Evolutionary conservation across 805 yeast species (phyloP), one percentile per base, ranked within the genome.

Genomic region (Kuraishia floccosa): DNA sequence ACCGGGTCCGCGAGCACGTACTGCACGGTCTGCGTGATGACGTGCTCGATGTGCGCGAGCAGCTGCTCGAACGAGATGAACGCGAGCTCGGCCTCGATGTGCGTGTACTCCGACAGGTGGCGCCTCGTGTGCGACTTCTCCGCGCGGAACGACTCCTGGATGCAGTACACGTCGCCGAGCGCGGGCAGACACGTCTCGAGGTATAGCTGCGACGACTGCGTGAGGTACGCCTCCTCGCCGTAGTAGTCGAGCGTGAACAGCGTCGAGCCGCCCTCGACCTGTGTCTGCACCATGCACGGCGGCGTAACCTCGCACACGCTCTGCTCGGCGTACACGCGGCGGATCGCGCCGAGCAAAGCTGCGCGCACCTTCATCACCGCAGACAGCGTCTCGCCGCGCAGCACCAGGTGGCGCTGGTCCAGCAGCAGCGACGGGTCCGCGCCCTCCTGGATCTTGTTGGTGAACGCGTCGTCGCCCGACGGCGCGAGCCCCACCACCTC

Each of bases 231-330:
- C 55, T 87, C 91, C 64, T 91, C 94, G 33, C 96, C 97, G 55
- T 91, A 91, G 66, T 93, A 91, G 56, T 83, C 81, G 64, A 91
- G 65, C 49, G 78, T 76, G 68, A 91, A 91, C 51, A 91, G 67
- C 12, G 98, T 91, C 24, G 96, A 82, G 33, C 99, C 99, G 55
- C 99, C 98, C 64, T 91, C 99, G 37, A 91, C 99, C 66, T 91
- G 97, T 24, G 96, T 87, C 64, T 91, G 98, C 34, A 91, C 99
- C 97, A 91, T 91, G 62, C 97, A 87, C 50, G 99, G 99, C 28
- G 98, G 96, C 24, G 97, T 91, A 37, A 93, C 96, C 67, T 91
- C 99, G 20, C 74, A 61, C 31, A 87, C 50, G 21, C 72, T 69
- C 60, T 79, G 84, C 49, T 84, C 91, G 16, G 54, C 63, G 52